These are phyloP conservation scores for Coleophoma eucalyptorum DNA, from an alignment of 2,329 filamentous ascomycete genomes.

Conservation along the genomic window DNA sequence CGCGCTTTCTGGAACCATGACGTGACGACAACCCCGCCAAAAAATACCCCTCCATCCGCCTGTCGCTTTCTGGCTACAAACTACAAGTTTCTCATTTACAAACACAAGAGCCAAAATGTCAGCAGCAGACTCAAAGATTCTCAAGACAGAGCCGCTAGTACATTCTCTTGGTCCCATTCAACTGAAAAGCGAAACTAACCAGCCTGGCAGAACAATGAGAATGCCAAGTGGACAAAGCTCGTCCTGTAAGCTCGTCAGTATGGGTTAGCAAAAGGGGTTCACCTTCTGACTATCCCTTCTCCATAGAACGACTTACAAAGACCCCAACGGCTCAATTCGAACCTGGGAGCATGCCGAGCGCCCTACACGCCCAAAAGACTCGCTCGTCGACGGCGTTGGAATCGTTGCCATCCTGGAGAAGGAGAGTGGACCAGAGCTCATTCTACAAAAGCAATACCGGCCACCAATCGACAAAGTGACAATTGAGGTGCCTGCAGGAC, in stretches of 20 bases:
- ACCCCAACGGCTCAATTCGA: slow-evolving; percentile 53
- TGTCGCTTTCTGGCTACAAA: too few species aligned
- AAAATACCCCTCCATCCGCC: too few species aligned
- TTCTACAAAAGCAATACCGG: slow-evolving; percentile 65
- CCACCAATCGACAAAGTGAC: slow-evolving; percentile 55
- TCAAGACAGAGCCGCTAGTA: slow-evolving; percentile 42
- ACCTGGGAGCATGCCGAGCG: slow-evolving; percentile 73
- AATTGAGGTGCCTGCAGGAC: slow-evolving; percentile 62
- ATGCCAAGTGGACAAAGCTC: slow-evolving; percentile 58
- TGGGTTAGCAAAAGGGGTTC: neutral
- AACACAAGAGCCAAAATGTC: slow-evolving; percentile 31
- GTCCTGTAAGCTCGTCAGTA: slow-evolving; percentile 40
- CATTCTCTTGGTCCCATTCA: slow-evolving; percentile 5
- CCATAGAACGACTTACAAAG: slow-evolving; percentile 57
- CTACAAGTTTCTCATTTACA: too few species aligned
- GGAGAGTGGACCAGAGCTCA: slow-evolving; percentile 47
- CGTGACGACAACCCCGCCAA: too few species aligned
- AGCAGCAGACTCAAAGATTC: slow-evolving; percentile 36
- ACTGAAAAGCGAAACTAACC: slow-evolving; percentile 4
- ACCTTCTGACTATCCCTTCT: slow-evolving; percentile 1
- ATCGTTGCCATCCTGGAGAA: slow-evolving; percentile 66
- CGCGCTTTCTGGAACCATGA: too few species aligned
- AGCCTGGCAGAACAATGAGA: slow-evolving; percentile 21
- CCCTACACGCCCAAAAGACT: slow-evolving; percentile 57
- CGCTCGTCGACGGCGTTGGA: slow-evolving; percentile 68